These are phyloP conservation scores for Piromyces finnis DNA, from an alignment of 192 early-diverging fungal genomes.

Conservation along the genomic window DNA sequence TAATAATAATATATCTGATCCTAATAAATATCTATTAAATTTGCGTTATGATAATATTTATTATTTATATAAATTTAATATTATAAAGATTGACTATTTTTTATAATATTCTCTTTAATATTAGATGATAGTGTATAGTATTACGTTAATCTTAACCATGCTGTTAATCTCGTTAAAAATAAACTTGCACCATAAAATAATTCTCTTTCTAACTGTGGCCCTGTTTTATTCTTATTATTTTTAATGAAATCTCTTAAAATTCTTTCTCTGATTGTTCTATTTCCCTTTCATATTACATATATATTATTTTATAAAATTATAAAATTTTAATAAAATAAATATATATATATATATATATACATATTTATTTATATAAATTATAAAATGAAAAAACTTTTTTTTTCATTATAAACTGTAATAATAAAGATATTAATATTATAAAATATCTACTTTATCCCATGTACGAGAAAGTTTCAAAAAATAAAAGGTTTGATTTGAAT, in stretches of 20 bases:
- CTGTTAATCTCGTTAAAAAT: slow-evolving; percentile 35
- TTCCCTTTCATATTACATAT: slow-evolving; percentile 12
- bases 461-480: background rate
- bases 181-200: slow-evolving; percentile 35
- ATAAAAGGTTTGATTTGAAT: background rate
- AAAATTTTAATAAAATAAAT: too few relatives aligned
- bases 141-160: slow-evolving; percentile 34
- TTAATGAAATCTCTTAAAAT: slow-evolving; percentile 34
- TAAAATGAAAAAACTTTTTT: too few relatives aligned
- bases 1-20: slow-evolving; percentile 22
- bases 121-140: too few relatives aligned
- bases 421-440: too few relatives aligned
- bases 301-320: too few relatives aligned
- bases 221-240: slow-evolving; percentile 29
- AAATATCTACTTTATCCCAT: background rate
- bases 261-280: slow-evolving; percentile 19
- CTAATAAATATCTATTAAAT: slow-evolving; percentile 12
- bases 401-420: too few relatives aligned
- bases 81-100: too few relatives aligned
- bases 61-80: too few relatives aligned
- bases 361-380: too few relatives aligned
- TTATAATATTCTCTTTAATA: too few relatives aligned
- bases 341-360: too few relatives aligned
- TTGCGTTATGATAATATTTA: too few relatives aligned
- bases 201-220: slow-evolving; percentile 37